A percentile compares a stretch with the other conserved stretches of the same genome.
Conservation (phyloP, 257 asterid genomes). For the Ocimum tenuiflorum region DNA sequence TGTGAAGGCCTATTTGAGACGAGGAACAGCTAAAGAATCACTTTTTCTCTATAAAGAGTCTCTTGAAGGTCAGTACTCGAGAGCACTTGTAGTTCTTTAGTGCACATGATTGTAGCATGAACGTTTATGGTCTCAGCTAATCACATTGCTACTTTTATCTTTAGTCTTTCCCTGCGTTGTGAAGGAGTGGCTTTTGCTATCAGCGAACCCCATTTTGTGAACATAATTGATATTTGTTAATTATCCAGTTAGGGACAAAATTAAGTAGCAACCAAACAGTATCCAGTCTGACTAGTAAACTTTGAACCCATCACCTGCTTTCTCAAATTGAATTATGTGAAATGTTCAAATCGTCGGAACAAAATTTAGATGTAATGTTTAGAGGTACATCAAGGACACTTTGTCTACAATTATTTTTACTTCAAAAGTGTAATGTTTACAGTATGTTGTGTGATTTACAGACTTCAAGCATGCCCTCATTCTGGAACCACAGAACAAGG, state of each 20-base stretch:
- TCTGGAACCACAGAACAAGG: conserved; percentile 90
- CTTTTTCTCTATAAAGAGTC: conserved; percentile 17
- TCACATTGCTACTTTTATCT: not conserved
- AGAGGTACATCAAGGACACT: not conserved
- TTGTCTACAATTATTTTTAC: not conserved
- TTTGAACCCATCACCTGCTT: not conserved
- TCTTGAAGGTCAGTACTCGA: conserved; percentile 27
- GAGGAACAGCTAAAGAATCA: conserved; percentile 26
- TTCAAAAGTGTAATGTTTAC: not conserved
- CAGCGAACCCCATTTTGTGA: not conserved
- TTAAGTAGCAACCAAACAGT: not conserved
- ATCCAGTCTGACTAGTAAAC: not conserved
- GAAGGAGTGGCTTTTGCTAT: not conserved
- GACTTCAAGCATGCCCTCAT: conserved; percentile 93
- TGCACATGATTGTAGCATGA: not conserved
- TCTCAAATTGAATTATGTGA: not conserved
- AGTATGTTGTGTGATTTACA: conserved; percentile 23
- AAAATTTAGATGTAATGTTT: not conserved
- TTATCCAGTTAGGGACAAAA: not conserved
- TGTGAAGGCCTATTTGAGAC: conserved; percentile 25
- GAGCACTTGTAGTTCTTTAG: not conserved
- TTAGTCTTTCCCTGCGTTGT: not conserved
- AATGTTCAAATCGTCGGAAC: not conserved
- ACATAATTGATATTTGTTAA: not conserved
- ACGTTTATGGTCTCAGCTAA: not conserved